Conservation (phyloP, 106 monocot genomes). For the Dioscorea zingiberensis region DNA sequence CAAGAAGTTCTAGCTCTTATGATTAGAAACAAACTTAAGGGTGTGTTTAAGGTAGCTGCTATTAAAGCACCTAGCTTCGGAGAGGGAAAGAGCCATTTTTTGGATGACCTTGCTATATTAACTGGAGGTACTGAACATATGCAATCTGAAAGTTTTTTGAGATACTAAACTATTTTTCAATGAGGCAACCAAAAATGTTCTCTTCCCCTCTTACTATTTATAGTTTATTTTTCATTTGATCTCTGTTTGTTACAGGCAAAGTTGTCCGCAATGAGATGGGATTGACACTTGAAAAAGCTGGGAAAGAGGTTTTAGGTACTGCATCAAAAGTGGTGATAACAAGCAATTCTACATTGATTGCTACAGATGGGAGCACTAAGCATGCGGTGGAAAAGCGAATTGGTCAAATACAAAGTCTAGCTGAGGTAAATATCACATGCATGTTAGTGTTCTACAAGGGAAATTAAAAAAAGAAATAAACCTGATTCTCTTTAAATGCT, state of each 20-base stretch:
- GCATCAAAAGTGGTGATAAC: slow-evolving; percentile 59
- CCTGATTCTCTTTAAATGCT: not conserved
- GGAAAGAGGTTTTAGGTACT: slow-evolving; percentile 73
- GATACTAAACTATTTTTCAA: no score
- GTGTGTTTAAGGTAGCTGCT: slow-evolving; percentile 63
- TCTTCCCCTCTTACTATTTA: not conserved
- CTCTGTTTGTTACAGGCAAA: slow-evolving; percentile 34
- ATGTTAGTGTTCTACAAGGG: no score
- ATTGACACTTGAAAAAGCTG: slow-evolving; percentile 60
- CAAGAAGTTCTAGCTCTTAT: slow-evolving; percentile 63
- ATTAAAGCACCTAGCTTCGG: slow-evolving; percentile 95
- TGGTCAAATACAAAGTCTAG: slow-evolving; percentile 42
- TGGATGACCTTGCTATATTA: slow-evolving; percentile 83
- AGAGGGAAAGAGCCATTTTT: slow-evolving; percentile 72
- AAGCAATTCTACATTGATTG: slow-evolving; percentile 81
- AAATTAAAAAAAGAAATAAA: not conserved
- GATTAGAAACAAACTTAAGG: slow-evolving; percentile 87
- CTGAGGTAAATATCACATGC: slow-evolving; percentile 32
- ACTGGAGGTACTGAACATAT: slow-evolving; percentile 63
- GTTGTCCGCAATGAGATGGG: slow-evolving; percentile 81
- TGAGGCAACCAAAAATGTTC: no score
- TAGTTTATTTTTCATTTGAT: not conserved
- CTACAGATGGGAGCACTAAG: slow-evolving; percentile 77
- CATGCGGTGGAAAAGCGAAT: slow-evolving; percentile 50
- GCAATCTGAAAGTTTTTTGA: no score